Evolutionary conservation across 2,329 filamentous ascomycete genomes (phyloP).

Genomic region (Domatiomyces globalis): DNA sequence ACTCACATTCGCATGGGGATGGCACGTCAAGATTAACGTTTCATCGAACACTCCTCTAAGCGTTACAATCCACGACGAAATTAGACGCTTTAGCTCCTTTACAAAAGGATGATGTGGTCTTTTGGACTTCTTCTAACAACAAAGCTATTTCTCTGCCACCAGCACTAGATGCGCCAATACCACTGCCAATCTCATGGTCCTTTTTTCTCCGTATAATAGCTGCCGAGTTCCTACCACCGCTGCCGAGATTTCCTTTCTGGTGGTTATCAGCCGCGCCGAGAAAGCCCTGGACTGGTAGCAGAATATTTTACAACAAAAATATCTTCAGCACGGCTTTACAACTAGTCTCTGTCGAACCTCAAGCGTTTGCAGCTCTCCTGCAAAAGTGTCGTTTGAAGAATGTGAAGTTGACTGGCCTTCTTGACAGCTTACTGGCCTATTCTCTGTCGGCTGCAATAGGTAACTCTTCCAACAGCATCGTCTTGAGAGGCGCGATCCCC

Average conservation of each 20-base stretch:
- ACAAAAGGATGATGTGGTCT: neutral
- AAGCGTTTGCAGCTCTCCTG: constrained; percentile 20
- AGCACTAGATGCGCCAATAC: constrained; percentile 5
- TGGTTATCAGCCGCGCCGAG: constrained; percentile 15
- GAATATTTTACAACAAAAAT: constrained; percentile 7
- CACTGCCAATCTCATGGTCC: constrained; percentile 31
- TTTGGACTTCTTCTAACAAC: neutral
- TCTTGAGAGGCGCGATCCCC: constrained; percentile 27
- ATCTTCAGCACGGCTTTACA: constrained; percentile 20
- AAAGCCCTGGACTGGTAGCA: constrained; percentile 23
- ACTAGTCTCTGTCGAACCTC: constrained; percentile 22
- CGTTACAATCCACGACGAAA: neutral
- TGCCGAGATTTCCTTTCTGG: constrained; percentile 24
- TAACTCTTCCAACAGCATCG: constrained; percentile 14
- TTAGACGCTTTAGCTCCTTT: constrained; percentile 1
- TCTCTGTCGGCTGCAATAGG: neutral
- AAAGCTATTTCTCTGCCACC: no score
- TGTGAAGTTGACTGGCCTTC: neutral
- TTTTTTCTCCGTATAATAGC: constrained; percentile 15
- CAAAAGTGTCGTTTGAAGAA: constrained; percentile 17
- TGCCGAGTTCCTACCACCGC: constrained; percentile 24
- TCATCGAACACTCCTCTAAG: constrained; percentile 28
- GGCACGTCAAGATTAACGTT: constrained; percentile 31
- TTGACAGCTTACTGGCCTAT: neutral
- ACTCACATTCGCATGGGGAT: constrained; percentile 22